A percentile compares a stretch with the other conserved stretches of the same genome.
These are phyloP conservation scores for Teratosphaeria destructans DNA, from an alignment of 2,329 filamentous ascomycete species.

Conservation along the genomic window DNA sequence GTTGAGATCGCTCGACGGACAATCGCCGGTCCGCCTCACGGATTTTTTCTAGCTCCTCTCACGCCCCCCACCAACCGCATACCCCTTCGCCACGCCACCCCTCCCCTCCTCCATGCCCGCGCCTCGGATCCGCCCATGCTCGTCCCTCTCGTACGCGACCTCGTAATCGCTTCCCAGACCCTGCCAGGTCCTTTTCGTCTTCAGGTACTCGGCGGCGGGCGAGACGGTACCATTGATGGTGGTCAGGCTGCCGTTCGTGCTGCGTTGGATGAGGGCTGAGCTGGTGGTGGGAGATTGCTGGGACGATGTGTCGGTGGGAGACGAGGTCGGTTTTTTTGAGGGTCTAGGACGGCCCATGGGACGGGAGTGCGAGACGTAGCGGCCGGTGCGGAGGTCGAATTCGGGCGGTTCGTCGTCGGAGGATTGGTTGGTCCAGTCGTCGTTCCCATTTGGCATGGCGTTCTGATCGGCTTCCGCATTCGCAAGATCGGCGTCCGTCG, in stretches of 20 bases:
- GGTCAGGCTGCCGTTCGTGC: constrained; percentile 58
- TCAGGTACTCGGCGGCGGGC: constrained; percentile 79
- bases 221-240: constrained; percentile 79
- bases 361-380: constrained; percentile 66
- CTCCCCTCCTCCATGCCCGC: constrained; percentile 74
- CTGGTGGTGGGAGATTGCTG: background rate
- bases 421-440: constrained; percentile 53
- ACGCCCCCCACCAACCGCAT: constrained; percentile 53
- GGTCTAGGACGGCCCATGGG: constrained; percentile 46
- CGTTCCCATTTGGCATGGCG: background rate
- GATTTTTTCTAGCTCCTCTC: no score
- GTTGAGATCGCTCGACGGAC: no score
- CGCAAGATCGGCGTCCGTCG: no score
- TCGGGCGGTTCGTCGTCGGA: constrained; percentile 58
- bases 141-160: constrained; percentile 48
- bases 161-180: constrained; percentile 81
- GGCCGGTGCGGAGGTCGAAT: constrained; percentile 83
- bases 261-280: constrained; percentile 52
- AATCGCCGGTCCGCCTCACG: no score
- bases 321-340: background rate
- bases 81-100: constrained; percentile 79
- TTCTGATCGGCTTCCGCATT: constrained; percentile 30
- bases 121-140: constrained; percentile 39
- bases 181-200: constrained; percentile 77
- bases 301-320: background rate